Conservation (phyloP, 495 filamentous ascomycete species). For the Penicillium steckii region DNA sequence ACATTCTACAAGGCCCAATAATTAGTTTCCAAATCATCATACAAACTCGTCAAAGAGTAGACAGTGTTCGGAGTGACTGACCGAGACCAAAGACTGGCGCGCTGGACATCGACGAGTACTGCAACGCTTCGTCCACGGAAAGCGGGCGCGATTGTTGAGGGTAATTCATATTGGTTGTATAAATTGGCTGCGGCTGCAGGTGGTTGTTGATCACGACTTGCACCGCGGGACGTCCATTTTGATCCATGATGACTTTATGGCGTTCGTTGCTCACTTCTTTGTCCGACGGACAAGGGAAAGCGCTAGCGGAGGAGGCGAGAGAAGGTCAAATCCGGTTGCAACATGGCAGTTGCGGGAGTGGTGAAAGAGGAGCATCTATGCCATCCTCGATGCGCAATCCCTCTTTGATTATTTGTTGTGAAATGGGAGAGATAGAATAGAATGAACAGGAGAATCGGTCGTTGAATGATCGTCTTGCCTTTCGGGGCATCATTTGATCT, state of each 20-base stretch:
- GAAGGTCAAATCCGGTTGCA: constrained; percentile 48
- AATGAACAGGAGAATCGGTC: constrained; percentile 7
- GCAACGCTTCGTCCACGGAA: constrained; percentile 79
- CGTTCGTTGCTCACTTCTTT: constrained; percentile 1
- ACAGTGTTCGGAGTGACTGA: constrained; percentile 38
- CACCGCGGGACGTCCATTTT: constrained; percentile 39
- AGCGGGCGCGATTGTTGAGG: constrained; percentile 45
- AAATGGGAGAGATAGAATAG: neutral
- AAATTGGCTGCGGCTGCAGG: constrained; percentile 27
- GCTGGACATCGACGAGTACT: constrained; percentile 88
- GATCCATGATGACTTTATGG: constrained; percentile 37
- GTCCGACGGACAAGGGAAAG: constrained; percentile 30
- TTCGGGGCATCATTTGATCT: constrained; percentile 27
- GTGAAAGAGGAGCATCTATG: constrained; percentile 10
- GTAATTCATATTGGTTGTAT: constrained; percentile 26
- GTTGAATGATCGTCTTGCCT: constrained; percentile 13
- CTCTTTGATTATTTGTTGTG: too few relatives aligned
- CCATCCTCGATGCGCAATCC: too few relatives aligned
- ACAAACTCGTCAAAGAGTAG: too few relatives aligned
- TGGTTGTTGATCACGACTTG: constrained; percentile 47
- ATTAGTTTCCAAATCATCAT: too few relatives aligned
- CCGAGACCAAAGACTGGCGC: constrained; percentile 84
- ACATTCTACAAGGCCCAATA: constrained; percentile 29
- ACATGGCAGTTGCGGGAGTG: constrained; percentile 30
- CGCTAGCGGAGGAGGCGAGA: constrained; percentile 40